Percentiles rank a stretch among this genome's conserved stretches.
Conservation (phyloP, 1,139 yeast species). For the Geotrichum candidum region DNA sequence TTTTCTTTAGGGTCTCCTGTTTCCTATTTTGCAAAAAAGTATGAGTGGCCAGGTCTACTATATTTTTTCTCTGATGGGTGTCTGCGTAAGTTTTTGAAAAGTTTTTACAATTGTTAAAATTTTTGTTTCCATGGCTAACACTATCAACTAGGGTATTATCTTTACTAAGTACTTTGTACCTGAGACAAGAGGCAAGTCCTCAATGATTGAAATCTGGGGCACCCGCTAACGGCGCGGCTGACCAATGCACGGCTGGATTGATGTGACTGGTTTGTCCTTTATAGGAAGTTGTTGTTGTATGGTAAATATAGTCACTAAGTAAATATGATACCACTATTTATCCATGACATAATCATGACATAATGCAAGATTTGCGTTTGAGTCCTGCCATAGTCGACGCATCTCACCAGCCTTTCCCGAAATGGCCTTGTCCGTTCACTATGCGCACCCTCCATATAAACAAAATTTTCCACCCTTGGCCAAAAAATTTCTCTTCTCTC, state of each 20-base stretch:
- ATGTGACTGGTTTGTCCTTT: neutral
- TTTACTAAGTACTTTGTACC: conserved; percentile 9
- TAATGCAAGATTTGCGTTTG: neutral
- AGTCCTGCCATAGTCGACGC: neutral
- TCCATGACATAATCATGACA: neutral
- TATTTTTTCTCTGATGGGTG: conserved; percentile 49
- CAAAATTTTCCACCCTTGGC: conserved; percentile 1
- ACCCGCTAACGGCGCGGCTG: neutral
- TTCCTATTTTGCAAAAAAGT: conserved; percentile 61
- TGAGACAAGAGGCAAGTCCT: conserved; percentile 10
- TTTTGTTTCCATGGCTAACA: neutral
- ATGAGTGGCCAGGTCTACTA: conserved; percentile 77
- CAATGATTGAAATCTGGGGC: conserved; percentile 16
- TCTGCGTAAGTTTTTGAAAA: conserved; percentile 7
- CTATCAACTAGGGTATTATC: neutral
- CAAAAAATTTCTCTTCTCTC: neutral
- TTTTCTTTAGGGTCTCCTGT: conserved; percentile 49
- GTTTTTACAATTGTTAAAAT: neutral
- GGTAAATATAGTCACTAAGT: neutral
- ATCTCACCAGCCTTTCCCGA: neutral
- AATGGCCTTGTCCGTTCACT: neutral
- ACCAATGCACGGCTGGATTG: neutral
- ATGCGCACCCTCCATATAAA: neutral
- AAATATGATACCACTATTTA: neutral
- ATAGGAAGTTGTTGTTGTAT: neutral